Evolutionary conservation across 805 yeast genomes (phyloP), one percentile per base, ranked within the genome.

Genomic region (Kluyveromyces siamensis): DNA sequence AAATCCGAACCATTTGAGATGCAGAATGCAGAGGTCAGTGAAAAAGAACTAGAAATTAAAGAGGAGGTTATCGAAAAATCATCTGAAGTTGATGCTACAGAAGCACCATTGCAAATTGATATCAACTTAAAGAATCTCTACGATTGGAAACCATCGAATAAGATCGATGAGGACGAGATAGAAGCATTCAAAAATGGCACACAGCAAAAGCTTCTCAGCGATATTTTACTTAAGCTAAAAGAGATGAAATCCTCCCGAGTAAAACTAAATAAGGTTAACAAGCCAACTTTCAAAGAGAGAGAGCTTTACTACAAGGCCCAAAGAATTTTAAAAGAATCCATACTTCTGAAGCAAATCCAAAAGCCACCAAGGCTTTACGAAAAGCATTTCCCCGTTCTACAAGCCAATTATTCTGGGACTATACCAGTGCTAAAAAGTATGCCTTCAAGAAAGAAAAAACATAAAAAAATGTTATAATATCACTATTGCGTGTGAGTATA

Each of bases 321-420:
- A 47, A 70, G 79, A 58, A 51, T 76, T 33, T 55, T 84, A 49
- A 68, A 74, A 13, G 72, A 77, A 41, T 68, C 78, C 48, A 50
- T 73, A 45, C 63, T 55, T 46, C 69, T 49, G 40, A 74, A 50
- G 53, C 74, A 49, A 54, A 64, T 61, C 6, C 63, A 58, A 52
- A 67, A 56, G 21, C 43, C 69, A 10, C 65, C 65, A 25, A 59
- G 53, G 18, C 50, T 52, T n/a, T 53, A 55, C 39, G 63, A 68
- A 41, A 65, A 69, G 39, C 66, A 66, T 21, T 62, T 90, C 43
- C 95, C 96, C 0, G 82, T 85, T 0, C 72, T 85, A 49, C 80
- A 80, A 60, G 77, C 81, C 21, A 87, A 83, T 54, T 89, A 87
- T 59, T 69, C 77, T 37, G 97, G 97, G 43, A 75, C 84, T 1